Conservation (phyloP, 1,284 basidiomycete genomes). For the Moesziomyces aphidis region DNA sequence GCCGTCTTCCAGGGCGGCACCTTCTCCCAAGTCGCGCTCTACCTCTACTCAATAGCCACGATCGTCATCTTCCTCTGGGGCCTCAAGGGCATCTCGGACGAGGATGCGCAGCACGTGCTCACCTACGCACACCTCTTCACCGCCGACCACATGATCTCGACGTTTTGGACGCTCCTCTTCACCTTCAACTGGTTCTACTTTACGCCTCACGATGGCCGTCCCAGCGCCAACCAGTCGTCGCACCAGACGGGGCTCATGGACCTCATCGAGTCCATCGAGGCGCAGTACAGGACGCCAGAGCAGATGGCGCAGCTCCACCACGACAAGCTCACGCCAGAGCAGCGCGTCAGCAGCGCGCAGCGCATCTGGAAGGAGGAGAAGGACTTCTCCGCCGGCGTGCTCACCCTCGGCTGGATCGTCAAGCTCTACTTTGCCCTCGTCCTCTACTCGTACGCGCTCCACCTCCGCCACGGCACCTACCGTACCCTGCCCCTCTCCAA, state of each 20-base stretch:
- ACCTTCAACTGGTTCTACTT: conserved; percentile 89
- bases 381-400: conserved; percentile 79
- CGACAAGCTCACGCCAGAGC: conserved; percentile 68
- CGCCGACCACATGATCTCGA: conserved; percentile 91
- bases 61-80: conserved; percentile 89
- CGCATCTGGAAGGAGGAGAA: conserved; percentile 89
- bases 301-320: conserved; percentile 61
- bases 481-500: conserved; percentile 78
- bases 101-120: conserved; percentile 73
- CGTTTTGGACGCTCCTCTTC: conserved; percentile 90
- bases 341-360: conserved; percentile 50
- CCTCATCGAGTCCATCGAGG: conserved; percentile 65
- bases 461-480: conserved; percentile 91
- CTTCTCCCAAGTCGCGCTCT: conserved; percentile 81
- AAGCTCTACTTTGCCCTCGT: conserved; percentile 95
- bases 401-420: conserved; percentile 84
- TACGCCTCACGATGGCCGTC: conserved; percentile 82
- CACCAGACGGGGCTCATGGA: conserved; percentile 65
- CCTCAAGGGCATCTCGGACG: conserved; percentile 81
- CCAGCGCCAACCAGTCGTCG: conserved; percentile 49
- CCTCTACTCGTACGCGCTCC: conserved; percentile 92
- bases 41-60: conserved; percentile 88
- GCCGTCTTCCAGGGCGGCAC: conserved; percentile 88
- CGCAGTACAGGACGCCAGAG: conserved; percentile 58
- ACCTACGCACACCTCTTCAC: conserved; percentile 93